These are phyloP conservation scores for Gamarada debralockiae DNA, from an alignment of 495 filamentous ascomycete genomes.

Conservation along the genomic window DNA sequence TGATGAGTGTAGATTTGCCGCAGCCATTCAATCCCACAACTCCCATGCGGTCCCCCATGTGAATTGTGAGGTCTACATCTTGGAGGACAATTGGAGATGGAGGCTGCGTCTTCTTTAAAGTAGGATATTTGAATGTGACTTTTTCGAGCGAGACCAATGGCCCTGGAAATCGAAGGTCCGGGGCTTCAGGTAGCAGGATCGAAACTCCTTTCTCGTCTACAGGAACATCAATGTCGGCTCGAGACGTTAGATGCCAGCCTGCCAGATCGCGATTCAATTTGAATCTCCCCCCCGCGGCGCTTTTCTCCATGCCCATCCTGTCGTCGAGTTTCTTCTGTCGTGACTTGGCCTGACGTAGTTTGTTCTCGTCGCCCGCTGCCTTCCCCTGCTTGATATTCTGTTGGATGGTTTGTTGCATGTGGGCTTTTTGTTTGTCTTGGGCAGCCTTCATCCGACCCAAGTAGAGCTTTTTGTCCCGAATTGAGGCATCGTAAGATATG, in stretches of 20 bases:
- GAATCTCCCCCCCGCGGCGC: constrained; percentile 65
- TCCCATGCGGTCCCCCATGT: constrained; percentile 65
- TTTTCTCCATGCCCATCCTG: constrained; percentile 68
- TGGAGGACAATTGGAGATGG: constrained; percentile 38
- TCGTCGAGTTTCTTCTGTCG: constrained; percentile 80
- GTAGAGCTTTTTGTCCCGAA: constrained; percentile 58
- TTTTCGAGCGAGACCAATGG: constrained; percentile 66
- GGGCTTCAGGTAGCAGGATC: constrained; percentile 55
- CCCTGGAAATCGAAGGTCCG: constrained; percentile 70
- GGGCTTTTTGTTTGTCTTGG: constrained; percentile 69
- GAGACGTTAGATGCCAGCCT: constrained; percentile 51
- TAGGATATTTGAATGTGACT: constrained; percentile 53
- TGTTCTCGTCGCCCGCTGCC: constrained; percentile 72
- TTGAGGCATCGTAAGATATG: constrained; percentile 60
- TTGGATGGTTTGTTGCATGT: constrained; percentile 73
- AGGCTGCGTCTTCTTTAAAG: constrained; percentile 20
- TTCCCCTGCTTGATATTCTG: constrained; percentile 65
- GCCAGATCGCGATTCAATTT: constrained; percentile 70
- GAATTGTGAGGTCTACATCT: constrained; percentile 59
- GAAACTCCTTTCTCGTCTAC: constrained; percentile 55
- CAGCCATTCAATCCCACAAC: constrained; percentile 67
- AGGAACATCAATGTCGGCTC: constrained; percentile 67
- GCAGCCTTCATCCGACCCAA: constrained; percentile 74
- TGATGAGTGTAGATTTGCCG: constrained; percentile 72
- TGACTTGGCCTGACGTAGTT: constrained; percentile 71